Evolutionary conservation across 2,329 filamentous ascomycete species (phyloP).

Genomic region (Tricladium varicosporioides): DNA sequence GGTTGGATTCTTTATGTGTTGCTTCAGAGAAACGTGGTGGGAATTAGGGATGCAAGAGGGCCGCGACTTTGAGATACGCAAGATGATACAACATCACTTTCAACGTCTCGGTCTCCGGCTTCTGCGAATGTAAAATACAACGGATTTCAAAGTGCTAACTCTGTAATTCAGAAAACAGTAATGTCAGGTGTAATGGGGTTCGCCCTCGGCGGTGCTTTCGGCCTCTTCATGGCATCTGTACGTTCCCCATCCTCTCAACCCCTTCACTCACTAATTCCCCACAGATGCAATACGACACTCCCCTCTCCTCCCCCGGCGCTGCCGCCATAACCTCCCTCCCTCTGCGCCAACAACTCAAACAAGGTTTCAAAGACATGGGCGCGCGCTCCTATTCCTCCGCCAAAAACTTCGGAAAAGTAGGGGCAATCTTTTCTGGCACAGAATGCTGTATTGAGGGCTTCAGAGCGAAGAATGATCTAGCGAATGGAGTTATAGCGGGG

Average conservation of each 20-base stretch:
- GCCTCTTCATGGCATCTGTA: constrained; percentile 97
- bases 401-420: constrained; percentile 93
- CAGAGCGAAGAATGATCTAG: constrained; percentile 89
- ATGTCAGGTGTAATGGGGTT: constrained; percentile 94
- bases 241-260: constrained; percentile 35
- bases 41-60: too few relatives aligned
- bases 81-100: not conserved
- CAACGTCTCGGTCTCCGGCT: not conserved
- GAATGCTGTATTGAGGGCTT: constrained; percentile 95
- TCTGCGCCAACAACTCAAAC: constrained; percentile 75
- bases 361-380: constrained; percentile 95
- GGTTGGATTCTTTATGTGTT: not conserved
- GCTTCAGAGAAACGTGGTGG: too few relatives aligned
- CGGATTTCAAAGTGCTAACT: constrained; percentile 2
- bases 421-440: constrained; percentile 85
- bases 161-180: constrained; percentile 64
- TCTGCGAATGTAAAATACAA: not conserved
- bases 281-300: constrained; percentile 97
- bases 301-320: constrained; percentile 51
- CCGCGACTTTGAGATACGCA: too few relatives aligned
- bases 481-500: constrained; percentile 82
- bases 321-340: constrained; percentile 62
- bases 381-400: constrained; percentile 76
- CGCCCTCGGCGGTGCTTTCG: constrained; percentile 88
- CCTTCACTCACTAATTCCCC: not conserved